Percentiles rank a stretch among this genome's conserved stretches.
These are phyloP conservation scores for Suhomyces taliae DNA, from an alignment of 1,139 yeast species.

Conservation along the genomic window DNA sequence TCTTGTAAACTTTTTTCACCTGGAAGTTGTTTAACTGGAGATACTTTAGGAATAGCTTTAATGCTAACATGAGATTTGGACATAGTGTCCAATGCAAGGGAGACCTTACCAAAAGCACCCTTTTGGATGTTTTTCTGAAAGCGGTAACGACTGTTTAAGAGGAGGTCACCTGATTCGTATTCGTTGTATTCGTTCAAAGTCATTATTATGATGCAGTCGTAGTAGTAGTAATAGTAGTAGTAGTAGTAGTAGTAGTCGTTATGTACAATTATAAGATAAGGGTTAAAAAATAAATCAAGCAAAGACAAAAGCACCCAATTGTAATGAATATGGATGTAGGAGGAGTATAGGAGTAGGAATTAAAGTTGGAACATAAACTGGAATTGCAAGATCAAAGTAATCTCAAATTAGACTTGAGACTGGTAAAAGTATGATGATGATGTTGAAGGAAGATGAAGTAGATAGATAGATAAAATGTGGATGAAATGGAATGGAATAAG, in stretches of 20 bases:
- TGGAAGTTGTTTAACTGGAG: conserved; percentile 17
- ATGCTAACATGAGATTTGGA: conserved; percentile 26
- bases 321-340: not conserved
- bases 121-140: conserved; percentile 43
- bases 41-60: conserved; percentile 40
- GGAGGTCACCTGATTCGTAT: conserved; percentile 33
- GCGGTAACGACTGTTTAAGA: conserved; percentile 35
- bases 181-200: conserved; percentile 26
- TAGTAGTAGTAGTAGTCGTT: conserved; percentile 5
- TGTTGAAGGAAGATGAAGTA: not conserved
- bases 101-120: conserved; percentile 56
- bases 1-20: conserved; percentile 16
- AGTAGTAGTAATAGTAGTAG: not conserved
- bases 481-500: not conserved
- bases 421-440: not conserved
- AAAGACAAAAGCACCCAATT: not conserved
- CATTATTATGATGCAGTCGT: conserved; percentile 4
- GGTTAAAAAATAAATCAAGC: conserved; percentile 3
- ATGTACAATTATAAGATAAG: conserved; percentile 2
- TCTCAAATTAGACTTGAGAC: not conserved
- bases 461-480: not conserved
- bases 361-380: not conserved
- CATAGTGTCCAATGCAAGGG: conserved; percentile 42
- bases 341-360: not conserved
- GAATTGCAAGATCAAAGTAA: not conserved